A percentile compares a stretch with the other conserved stretches of the same genome.
Evolutionary conservation across 441 rosid species (phyloP).

Genomic region (Syzygium syzygioides): DNA sequence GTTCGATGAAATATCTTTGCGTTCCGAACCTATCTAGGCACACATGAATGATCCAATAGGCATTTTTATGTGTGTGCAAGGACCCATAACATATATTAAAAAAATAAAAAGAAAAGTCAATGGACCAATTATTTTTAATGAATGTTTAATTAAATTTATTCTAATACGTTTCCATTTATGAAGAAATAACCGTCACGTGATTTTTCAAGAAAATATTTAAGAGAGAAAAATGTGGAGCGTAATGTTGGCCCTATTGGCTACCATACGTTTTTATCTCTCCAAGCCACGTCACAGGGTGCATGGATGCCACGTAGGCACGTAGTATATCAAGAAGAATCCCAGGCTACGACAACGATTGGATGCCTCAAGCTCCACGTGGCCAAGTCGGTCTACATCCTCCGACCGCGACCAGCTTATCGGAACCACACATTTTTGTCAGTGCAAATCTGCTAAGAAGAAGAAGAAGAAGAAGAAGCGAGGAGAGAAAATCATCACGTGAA

Average conservation of each 20-base stretch:
- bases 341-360: background rate
- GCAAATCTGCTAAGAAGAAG: background rate
- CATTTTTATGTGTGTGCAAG: too few species aligned
- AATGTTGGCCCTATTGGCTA: background rate
- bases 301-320: background rate
- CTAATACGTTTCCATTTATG: too few species aligned
- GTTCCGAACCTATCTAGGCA: too few species aligned
- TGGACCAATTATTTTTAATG: too few species aligned
- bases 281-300: background rate
- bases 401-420: background rate
- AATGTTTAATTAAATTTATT: too few species aligned
- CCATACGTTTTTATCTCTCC: background rate
- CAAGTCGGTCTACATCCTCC: background rate
- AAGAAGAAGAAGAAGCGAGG: background rate
- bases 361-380: background rate
- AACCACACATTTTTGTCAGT: background rate
- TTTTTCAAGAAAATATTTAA: background rate
- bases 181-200: background rate
- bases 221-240: background rate
- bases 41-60: too few species aligned
- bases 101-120: too few species aligned
- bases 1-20: too few species aligned
- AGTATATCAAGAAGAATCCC: slow-evolving; percentile 1
- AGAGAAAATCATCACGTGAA: background rate
- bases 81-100: too few species aligned